Evolutionary conservation across 2,329 filamentous ascomycete genomes (phyloP).

Genomic region (Trichoderma semiorbis): DNA sequence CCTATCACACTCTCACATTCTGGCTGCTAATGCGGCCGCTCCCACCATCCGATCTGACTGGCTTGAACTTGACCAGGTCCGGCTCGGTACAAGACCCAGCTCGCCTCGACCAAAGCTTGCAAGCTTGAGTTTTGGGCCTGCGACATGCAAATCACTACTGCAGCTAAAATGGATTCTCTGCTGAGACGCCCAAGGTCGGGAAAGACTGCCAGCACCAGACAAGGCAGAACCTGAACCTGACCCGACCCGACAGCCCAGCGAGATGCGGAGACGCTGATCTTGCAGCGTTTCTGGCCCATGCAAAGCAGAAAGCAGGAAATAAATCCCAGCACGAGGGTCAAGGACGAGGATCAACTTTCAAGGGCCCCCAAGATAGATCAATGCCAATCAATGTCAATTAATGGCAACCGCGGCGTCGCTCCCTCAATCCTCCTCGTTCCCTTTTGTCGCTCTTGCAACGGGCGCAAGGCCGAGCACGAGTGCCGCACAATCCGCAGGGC

Average conservation of each 20-base stretch:
- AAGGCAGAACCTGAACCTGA: not conserved
- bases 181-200: not conserved
- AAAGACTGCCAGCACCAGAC: not conserved
- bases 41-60: constrained; percentile 11
- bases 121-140: not conserved
- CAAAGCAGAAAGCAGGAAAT: not conserved
- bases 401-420: not conserved
- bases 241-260: not conserved
- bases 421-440: not conserved
- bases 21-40: constrained; percentile 1
- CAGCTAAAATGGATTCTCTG: constrained; percentile 14
- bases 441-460: not conserved
- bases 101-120: not conserved
- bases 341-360: not conserved
- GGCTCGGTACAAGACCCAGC: not conserved
- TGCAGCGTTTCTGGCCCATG: constrained; percentile 1
- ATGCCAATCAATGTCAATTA: no score
- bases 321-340: not conserved
- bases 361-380: no score
- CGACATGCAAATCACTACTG: constrained; percentile 19
- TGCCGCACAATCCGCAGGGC: not conserved
- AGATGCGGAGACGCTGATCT: constrained; percentile 6
- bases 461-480: not conserved
- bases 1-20: not conserved
- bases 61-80: not conserved